A percentile compares a stretch with the other conserved stretches of the same genome.
Evolutionary conservation across 1,284 basidiomycete species (phyloP).

Genomic region (Pterulicium gracile): DNA sequence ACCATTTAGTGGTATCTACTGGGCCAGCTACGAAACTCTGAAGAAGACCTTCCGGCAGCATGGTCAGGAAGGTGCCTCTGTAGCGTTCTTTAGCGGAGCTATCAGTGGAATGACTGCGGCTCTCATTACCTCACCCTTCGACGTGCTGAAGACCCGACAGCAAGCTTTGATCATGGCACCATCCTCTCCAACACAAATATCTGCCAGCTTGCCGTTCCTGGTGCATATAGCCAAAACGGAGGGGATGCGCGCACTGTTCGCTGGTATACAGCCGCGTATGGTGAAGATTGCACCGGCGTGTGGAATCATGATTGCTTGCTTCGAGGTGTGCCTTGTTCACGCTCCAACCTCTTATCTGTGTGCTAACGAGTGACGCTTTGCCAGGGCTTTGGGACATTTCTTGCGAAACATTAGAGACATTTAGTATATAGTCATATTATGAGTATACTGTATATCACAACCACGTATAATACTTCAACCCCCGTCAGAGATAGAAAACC

Average conservation of each 20-base stretch:
- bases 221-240: constrained; percentile 69
- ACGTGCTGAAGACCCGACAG: constrained; percentile 90
- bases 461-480: constrained; percentile 5
- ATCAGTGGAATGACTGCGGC: constrained; percentile 77
- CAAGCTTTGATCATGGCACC: constrained; percentile 64
- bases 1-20: constrained; percentile 92
- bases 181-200: constrained; percentile 25
- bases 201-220: constrained; percentile 51
- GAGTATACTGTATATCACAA: constrained; percentile 12
- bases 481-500: no score
- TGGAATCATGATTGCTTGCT: constrained; percentile 95
- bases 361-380: constrained; percentile 8
- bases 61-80: constrained; percentile 53
- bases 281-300: constrained; percentile 98
- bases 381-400: constrained; percentile 44
- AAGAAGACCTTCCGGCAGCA: constrained; percentile 41
- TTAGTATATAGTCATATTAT: constrained; percentile 12
- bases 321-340: constrained; percentile 51
- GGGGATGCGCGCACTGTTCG: constrained; percentile 71
- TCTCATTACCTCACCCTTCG: constrained; percentile 88
- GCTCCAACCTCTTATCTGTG: neutral
- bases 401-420: constrained; percentile 22
- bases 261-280: constrained; percentile 80
- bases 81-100: constrained; percentile 80
- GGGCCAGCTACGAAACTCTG: constrained; percentile 67